These are phyloP conservation scores for Reticulomyxa filosa DNA, from an alignment of 78 protist genomes.

Conservation along the genomic window DNA sequence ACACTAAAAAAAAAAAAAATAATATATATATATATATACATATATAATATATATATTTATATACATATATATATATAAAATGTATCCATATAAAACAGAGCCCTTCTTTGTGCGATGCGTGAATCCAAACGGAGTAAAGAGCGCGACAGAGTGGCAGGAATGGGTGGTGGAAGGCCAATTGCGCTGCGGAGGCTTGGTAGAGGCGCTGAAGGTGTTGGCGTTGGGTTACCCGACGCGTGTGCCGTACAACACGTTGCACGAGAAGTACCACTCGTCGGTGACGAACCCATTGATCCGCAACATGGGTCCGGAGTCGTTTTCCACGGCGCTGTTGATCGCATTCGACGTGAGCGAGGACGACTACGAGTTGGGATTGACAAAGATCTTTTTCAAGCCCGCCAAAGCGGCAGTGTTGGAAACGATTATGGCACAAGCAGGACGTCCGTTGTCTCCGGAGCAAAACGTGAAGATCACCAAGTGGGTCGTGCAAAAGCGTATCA, in stretches of 20 bases:
- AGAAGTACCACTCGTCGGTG: not conserved
- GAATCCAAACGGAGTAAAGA: slow-evolving; percentile 26
- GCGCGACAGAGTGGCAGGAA: slow-evolving; percentile 7
- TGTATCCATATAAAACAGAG: slow-evolving; percentile 7
- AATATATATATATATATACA: too few species aligned
- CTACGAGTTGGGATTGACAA: slow-evolving; percentile 7
- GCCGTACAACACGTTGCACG: not conserved
- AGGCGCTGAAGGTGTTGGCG: not conserved
- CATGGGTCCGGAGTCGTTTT: not conserved
- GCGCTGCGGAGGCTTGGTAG: slow-evolving; percentile 11
- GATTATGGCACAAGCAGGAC: not conserved
- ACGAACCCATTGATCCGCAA: not conserved
- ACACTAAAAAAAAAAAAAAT: too few species aligned
- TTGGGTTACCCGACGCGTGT: slow-evolving; percentile 2
- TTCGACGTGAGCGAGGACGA: not conserved
- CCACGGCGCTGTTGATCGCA: not conserved
- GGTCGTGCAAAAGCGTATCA: not conserved
- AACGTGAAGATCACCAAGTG: not conserved
- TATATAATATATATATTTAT: too few species aligned
- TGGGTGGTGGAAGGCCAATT: not conserved
- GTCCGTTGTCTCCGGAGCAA: not conserved
- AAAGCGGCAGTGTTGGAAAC: not conserved
- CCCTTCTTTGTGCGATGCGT: slow-evolving; percentile 30
- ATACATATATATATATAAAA: too few species aligned
- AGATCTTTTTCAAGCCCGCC: slow-evolving; percentile 1